Conservation (phyloP, 768 basidiomycete species). For the Infundibulicybe gibba region DNA sequence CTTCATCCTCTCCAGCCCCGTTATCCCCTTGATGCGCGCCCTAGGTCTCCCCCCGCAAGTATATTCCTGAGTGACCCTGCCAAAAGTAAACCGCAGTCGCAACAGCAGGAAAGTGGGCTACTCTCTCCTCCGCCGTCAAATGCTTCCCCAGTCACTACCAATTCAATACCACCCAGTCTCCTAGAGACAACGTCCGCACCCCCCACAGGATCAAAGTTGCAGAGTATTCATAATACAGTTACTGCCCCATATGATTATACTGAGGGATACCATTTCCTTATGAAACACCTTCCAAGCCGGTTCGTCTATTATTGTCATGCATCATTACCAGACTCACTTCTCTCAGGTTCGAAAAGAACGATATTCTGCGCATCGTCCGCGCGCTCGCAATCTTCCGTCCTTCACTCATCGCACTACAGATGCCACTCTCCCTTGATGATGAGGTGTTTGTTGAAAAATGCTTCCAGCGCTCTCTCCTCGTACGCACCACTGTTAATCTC, state of each 20-base stretch:
- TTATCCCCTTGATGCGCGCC: conserved; percentile 43
- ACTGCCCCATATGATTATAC: conserved; percentile 90
- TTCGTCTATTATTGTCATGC: conserved; percentile 43
- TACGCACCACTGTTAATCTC: conserved; percentile 31
- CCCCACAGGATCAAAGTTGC: conserved; percentile 34
- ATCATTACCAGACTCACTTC: conserved; percentile 30
- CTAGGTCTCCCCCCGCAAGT: conserved; percentile 34
- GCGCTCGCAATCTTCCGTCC: conserved; percentile 94
- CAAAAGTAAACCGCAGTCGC: conserved; percentile 22
- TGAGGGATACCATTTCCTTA: conserved; percentile 93
- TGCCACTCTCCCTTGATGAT: conserved; percentile 95
- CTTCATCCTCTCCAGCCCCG: conserved; percentile 50
- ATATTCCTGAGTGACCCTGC: conserved; percentile 26
- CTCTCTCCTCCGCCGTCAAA: conserved; percentile 36
- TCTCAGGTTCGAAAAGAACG: conserved; percentile 89
- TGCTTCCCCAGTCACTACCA: conserved; percentile 34
- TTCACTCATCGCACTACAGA: conserved; percentile 96
- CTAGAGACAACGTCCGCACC: conserved; percentile 26
- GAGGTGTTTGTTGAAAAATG: conserved; percentile 96
- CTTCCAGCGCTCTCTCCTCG: conserved; percentile 90
- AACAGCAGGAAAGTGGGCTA: conserved; percentile 19
- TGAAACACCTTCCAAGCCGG: conserved; percentile 88
- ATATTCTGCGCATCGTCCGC: conserved; percentile 90
- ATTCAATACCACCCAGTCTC: conserved; percentile 34
- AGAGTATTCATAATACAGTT: conserved; percentile 64